phyloP scores from a whole-genome alignment of 148 eudicot genomes.

The Cornus controversa region DNA sequence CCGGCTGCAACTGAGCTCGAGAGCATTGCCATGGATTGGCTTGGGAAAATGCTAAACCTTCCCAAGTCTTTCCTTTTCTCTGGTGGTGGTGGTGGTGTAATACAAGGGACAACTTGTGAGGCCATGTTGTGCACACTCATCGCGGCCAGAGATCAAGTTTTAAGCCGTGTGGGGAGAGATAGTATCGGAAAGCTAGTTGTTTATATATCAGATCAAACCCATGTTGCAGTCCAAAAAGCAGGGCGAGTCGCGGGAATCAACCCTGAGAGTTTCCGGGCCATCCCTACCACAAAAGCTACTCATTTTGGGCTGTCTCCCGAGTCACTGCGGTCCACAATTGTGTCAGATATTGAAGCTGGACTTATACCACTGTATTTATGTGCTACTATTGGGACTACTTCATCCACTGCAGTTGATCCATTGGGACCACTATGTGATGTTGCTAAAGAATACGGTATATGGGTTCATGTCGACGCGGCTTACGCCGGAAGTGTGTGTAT shows the following conservation, averaged over 20 bases:
- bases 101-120: slow-evolving; percentile 54
- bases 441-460: slow-evolving; percentile 32
- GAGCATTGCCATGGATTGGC: slow-evolving; percentile 46
- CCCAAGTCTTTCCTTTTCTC: slow-evolving; percentile 44
- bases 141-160: slow-evolving; percentile 42
- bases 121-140: slow-evolving; percentile 39
- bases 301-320: slow-evolving; percentile 7
- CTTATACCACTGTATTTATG: slow-evolving; percentile 35
- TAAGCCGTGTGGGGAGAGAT: slow-evolving; percentile 22
- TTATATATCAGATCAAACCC: slow-evolving; percentile 57
- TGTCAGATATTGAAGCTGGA: slow-evolving; percentile 26
- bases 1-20: slow-evolving; percentile 61
- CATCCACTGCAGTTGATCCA: slow-evolving; percentile 36
- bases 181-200: slow-evolving; percentile 38
- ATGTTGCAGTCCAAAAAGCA: slow-evolving; percentile 27
- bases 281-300: background rate
- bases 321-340: slow-evolving; percentile 13
- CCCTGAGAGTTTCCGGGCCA: background rate
- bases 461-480: slow-evolving; percentile 61
- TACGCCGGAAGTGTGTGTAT: slow-evolving; percentile 62
- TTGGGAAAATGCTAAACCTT: slow-evolving; percentile 37
- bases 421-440: slow-evolving; percentile 27
- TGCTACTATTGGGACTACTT: slow-evolving; percentile 46
- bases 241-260: background rate
- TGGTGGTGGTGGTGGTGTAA: slow-evolving; percentile 53